Conservation (phyloP, 352 stramenopile genomes). For the Globisporangium paddicum region DNA sequence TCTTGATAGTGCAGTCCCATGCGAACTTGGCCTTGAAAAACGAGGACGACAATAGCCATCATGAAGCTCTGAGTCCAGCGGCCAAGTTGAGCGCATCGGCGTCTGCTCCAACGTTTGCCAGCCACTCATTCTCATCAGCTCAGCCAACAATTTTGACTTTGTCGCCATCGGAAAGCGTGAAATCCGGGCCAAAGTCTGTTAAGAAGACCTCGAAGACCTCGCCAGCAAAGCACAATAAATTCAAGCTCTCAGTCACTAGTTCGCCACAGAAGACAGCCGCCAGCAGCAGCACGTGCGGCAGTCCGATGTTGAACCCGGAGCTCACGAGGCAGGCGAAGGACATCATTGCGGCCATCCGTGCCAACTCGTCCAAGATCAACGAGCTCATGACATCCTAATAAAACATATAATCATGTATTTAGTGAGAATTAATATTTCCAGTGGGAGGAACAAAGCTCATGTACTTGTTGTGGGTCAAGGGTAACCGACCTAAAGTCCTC, state of each 20-base stretch:
- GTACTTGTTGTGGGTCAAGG: background rate
- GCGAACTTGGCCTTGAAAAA: background rate
- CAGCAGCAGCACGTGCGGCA: background rate
- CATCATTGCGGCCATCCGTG: conserved; percentile 46
- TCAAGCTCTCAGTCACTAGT: background rate
- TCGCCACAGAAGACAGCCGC: background rate
- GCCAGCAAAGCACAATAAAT: conserved; percentile 8
- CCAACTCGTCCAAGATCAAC: conserved; percentile 75
- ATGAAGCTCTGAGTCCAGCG: background rate
- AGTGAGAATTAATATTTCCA: background rate
- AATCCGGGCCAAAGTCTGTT: background rate
- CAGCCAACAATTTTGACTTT: background rate
- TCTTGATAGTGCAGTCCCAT: background rate
- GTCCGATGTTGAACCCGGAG: conserved; percentile 40
- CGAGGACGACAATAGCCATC: background rate
- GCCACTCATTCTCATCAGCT: no score
- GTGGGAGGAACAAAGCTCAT: background rate
- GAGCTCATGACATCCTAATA: conserved; percentile 35
- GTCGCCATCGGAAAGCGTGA: background rate
- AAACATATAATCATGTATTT: background rate
- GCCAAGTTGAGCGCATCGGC: conserved; percentile 12
- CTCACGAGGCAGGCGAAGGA: conserved; percentile 54
- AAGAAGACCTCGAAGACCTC: conserved; percentile 13
- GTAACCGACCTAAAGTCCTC: background rate
- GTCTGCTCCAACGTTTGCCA: conserved; percentile 17